Base-by-base conservation (phyloP, 345 rosid genomes). In the Populus nigra region DNA sequence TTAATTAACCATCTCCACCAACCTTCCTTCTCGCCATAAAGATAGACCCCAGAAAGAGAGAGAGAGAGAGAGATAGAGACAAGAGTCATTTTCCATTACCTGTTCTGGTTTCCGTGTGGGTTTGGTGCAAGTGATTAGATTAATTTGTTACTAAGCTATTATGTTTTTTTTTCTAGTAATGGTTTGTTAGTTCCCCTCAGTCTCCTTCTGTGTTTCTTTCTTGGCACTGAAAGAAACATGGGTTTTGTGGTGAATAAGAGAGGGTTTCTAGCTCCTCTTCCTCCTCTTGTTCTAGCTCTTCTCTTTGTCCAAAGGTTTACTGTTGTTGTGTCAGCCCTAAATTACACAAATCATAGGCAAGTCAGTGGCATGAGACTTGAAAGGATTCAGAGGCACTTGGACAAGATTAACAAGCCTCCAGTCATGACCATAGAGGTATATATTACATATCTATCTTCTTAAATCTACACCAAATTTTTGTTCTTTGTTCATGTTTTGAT, bases 341-440 rank as follows among this genome's bases (percentile, higher is more conserved):
- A 94, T 76, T 76, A 84, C 87, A 87, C 92, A 0, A 88, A 75
- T 45, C 82, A 72, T 23, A 92, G 87, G 73, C 88, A 86, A 88
- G 93, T 93, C 8, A 91, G 97, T 69, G 80, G 88, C 77, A 79
- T 91, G 86, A 93, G 99, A 78, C 86, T 93, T 72, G 84, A 80
- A 55, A 90, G 99, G 71, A 82, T 82, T 68, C 79, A 78, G 0
- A 71, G 78, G 77, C 85, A 78, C 39, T 61, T 82, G 74, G 76
- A 72, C 27, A 78, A 67, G 79, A 72, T 82, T 59, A 82, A 78
- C 79, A 82, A 82, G 72, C 85, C 79, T 43, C 17, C 82, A 35
- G 77, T 78, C 27, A 57, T 78, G 55, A 71, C 77, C 82, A 75
- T 82, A 65, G 73, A 82, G 85, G 85, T 82, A 66, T 12, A 9